phyloP scores from a whole-genome alignment of 2,329 filamentous ascomycete species.

The Colletotrichum truncatum region DNA sequence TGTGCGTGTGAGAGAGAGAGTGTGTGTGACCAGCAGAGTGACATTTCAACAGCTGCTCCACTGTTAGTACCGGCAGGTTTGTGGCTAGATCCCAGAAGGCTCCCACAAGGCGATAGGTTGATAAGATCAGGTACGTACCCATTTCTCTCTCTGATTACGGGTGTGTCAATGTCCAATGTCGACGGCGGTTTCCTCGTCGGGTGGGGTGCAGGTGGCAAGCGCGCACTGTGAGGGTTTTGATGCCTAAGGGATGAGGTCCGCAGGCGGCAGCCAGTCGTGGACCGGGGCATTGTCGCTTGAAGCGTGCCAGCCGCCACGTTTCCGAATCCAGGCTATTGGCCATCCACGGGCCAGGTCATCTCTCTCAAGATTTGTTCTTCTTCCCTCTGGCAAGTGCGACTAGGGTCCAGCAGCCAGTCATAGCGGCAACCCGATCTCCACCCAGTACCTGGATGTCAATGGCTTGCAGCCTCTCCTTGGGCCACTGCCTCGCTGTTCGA shows the following conservation, averaged over 20 bases:
- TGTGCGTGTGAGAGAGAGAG: background rate
- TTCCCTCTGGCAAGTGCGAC: background rate
- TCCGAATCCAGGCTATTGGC: conserved; percentile 25
- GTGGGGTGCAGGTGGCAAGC: conserved; percentile 10
- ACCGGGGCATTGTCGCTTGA: conserved; percentile 13
- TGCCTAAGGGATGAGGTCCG: conserved; percentile 14
- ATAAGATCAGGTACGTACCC: conserved; percentile 1
- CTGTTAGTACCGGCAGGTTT: conserved; percentile 21
- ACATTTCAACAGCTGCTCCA: conserved; percentile 12
- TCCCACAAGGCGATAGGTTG: background rate
- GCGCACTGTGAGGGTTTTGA: conserved; percentile 18
- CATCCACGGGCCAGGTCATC: conserved; percentile 19
- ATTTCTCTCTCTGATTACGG: too few species aligned
- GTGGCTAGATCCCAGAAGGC: conserved; percentile 8
- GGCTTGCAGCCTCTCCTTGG: conserved; percentile 7
- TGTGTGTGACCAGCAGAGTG: background rate
- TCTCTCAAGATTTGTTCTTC: conserved; percentile 5
- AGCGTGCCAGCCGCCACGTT: conserved; percentile 30
- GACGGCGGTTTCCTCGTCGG: conserved; percentile 4
- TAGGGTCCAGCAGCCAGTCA: conserved; percentile 17
- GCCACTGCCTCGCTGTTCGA: conserved; percentile 26
- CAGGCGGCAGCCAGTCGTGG: background rate
- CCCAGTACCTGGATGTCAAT: conserved; percentile 18
- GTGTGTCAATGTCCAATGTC: too few species aligned
- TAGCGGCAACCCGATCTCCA: conserved; percentile 10